Base-by-base conservation (phyloP, 1,284 basidiomycete genomes). In the Dichomitus squalens region DNA sequence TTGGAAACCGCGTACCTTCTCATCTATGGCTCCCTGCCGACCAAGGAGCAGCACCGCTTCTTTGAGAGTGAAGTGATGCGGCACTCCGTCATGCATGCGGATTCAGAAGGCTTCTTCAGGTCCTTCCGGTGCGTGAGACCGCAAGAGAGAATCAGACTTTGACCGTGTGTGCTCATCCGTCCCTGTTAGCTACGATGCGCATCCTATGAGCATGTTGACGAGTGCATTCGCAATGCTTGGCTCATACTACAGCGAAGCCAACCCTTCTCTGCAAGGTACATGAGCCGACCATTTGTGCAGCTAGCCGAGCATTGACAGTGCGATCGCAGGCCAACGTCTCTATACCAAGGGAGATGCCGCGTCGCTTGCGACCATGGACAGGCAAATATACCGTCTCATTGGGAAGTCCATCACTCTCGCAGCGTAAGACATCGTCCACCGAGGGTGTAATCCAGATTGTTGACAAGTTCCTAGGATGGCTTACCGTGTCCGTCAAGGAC, bases 391-490 rank as follows among this genome's bases (percentile, higher is more conserved):
- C 73, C 79, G 93, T 56, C 73, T 95, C 3, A 88, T 95, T 54
- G 93, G 93, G 18, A 95, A 95, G 70, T 88, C 90, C 11, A 92
- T 90, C 1, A 93, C 92, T 0, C 77, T 95, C 23, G 93, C 92
- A 61, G 90, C 93, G 84, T 90, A 65, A 61, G 86, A 77, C 33
- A 9, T 9, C 25, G 7, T 51, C 2, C 6, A 14, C 4, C 7
- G 2, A 27, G 23, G 14, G 25, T n/a, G n/a, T n/a, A 7, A 2
- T n/a, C 20, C 8, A 3, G 20, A 5, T 54, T n/a, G 18, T 29
- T 53, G 5, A 58, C 48, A 8, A 7, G 11, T 25, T 21, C 6
- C 7, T 60, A 91, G 88, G 2, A 93, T 94, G 91, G 91, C 92
- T 0, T 95, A 94, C 69, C 90, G 93, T 46, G 83, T 94, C 34